Conservation (phyloP, 164 flowering plant genomes). For the Vitis rupestris region DNA sequence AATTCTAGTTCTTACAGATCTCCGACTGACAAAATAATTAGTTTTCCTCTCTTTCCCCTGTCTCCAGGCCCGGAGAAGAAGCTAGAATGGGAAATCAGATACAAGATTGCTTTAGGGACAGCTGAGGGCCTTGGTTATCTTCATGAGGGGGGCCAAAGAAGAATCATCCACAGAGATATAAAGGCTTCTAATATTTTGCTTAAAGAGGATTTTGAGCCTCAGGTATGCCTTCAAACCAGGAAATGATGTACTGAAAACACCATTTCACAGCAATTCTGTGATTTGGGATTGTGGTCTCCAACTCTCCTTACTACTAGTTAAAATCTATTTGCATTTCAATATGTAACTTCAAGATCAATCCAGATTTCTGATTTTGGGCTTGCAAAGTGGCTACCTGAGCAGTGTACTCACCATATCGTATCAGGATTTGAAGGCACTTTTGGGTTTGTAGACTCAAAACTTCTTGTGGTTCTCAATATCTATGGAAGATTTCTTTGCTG, state of each 20-base stretch:
- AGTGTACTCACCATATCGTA: conserved; percentile 70
- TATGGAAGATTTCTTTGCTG: neutral
- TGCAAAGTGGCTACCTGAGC: conserved; percentile 83
- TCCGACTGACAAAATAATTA: neutral
- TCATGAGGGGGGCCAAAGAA: conserved; percentile 79
- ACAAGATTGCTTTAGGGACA: conserved; percentile 74
- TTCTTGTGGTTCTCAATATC: neutral
- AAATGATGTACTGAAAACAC: neutral
- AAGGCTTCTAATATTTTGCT: conserved; percentile 91
- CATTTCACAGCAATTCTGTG: neutral
- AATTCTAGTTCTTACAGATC: neutral
- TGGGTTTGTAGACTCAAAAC: conserved; percentile 46
- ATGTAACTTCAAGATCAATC: conserved; percentile 5
- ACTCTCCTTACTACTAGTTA: neutral
- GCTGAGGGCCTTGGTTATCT: conserved; percentile 87
- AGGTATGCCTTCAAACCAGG: conserved; percentile 38
- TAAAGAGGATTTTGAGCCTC: conserved; percentile 78
- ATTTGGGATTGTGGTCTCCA: neutral
- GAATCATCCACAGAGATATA: conserved; percentile 92
- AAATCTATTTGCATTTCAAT: neutral
- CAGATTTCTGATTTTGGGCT: conserved; percentile 82
- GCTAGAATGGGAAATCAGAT: conserved; percentile 63
- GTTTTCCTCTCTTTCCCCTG: neutral
- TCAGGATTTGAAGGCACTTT: conserved; percentile 77
- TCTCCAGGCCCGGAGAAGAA: conserved; percentile 54